Percentiles rank a stretch among this genome's conserved stretches.
Conservation (phyloP, 495 filamentous ascomycete genomes). For the Astrothelium macrocarpum region DNA sequence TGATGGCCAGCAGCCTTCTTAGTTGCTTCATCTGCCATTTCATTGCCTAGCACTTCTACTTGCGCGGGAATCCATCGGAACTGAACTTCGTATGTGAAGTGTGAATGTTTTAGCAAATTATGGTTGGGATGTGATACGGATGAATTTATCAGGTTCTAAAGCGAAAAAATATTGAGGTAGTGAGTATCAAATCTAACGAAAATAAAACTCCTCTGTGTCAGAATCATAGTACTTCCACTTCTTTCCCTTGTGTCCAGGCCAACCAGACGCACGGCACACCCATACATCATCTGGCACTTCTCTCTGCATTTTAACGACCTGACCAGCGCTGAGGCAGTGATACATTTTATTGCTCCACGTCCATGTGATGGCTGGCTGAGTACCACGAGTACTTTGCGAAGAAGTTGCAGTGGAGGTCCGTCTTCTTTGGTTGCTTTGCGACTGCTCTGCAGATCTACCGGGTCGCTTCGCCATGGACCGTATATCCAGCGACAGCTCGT, state of each 20-base stretch:
- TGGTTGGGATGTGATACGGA: no score
- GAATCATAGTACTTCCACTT: no score
- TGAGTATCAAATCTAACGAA: no score
- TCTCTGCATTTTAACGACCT: neutral
- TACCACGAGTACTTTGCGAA: no score
- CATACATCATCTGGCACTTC: neutral
- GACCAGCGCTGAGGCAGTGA: neutral
- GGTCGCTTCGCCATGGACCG: constrained; percentile 14
- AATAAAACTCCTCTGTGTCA: no score
- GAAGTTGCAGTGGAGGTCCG: no score
- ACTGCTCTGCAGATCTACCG: neutral
- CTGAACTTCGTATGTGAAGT: neutral
- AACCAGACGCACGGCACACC: neutral
- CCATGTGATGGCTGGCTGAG: neutral
- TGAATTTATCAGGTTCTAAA: no score
- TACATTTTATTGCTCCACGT: neutral
- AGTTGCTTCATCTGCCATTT: no score
- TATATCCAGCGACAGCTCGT: constrained; percentile 10
- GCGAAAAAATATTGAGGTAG: no score
- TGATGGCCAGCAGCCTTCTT: no score
- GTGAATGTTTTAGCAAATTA: no score
- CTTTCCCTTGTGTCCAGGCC: no score
- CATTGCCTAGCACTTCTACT: neutral
- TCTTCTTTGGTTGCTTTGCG: neutral
- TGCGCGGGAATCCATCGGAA: neutral